phyloP scores from a whole-genome alignment of 768 basidiomycete species.

The Serpula lacrymans region DNA sequence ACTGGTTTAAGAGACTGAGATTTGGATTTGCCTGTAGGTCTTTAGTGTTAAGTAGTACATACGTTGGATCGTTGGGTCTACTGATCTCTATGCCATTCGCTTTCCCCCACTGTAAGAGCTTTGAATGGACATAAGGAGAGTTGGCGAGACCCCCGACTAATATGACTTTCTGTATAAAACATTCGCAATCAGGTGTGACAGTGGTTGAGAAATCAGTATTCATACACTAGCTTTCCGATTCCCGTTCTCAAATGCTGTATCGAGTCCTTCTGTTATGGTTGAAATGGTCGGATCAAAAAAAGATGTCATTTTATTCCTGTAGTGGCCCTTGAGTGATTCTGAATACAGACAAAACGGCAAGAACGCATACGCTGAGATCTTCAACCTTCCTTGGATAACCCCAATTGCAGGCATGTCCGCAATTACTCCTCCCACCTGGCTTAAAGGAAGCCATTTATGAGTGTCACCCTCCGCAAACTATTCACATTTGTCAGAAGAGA shows the following conservation, averaged over 20 bases:
- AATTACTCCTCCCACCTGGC: no score
- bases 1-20: background rate
- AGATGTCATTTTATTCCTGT: slow-evolving; percentile 13
- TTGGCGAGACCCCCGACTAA: slow-evolving; percentile 28
- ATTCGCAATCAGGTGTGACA: background rate
- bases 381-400: slow-evolving; percentile 15
- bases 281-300: slow-evolving; percentile 14
- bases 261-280: slow-evolving; percentile 13
- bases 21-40: background rate
- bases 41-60: background rate
- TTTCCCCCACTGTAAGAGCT: slow-evolving; percentile 19
- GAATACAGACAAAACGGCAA: background rate
- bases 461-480: no score
- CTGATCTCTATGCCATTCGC: slow-evolving; percentile 18
- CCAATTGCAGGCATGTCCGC: slow-evolving; percentile 10
- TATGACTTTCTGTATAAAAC: slow-evolving; percentile 20
- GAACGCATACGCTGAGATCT: slow-evolving; percentile 12
- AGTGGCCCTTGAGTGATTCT: no score
- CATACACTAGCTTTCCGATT: slow-evolving; percentile 13
- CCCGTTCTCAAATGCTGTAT: slow-evolving; percentile 17
- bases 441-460: no score
- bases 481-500: no score
- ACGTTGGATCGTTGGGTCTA: slow-evolving; percentile 14
- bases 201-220: background rate
- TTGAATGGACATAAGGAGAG: slow-evolving; percentile 22